These are phyloP conservation scores for Eucalyptus regnans DNA, from an alignment of 345 rosid genomes.

Conservation along the genomic window DNA sequence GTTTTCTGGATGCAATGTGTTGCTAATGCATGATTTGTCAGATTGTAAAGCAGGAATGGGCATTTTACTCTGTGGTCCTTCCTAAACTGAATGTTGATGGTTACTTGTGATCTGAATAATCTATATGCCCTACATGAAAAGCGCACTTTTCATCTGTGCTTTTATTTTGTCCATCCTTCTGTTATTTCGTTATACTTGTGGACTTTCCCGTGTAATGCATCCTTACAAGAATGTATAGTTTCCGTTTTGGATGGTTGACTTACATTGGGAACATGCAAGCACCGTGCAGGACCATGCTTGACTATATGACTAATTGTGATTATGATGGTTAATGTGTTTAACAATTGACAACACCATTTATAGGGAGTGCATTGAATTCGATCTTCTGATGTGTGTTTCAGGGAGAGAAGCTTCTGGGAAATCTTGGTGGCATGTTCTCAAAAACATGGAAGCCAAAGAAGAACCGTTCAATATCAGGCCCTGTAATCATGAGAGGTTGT, in stretches of 20 bases:
- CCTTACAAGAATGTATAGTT: not conserved
- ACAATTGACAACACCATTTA: not conserved
- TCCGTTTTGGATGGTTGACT: not conserved
- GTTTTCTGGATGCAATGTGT: not conserved
- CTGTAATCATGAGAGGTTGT: constrained; percentile 51
- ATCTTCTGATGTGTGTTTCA: constrained; percentile 14
- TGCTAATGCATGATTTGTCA: not conserved
- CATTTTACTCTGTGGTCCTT: not conserved
- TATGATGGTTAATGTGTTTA: not conserved
- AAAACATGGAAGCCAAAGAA: constrained; percentile 98
- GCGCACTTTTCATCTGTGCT: not conserved
- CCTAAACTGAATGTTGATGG: not conserved
- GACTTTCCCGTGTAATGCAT: not conserved
- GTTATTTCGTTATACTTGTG: not conserved
- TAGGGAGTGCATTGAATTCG: not conserved
- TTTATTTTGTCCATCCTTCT: not conserved
- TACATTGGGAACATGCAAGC: not conserved
- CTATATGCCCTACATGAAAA: not conserved
- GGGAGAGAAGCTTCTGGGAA: constrained; percentile 98
- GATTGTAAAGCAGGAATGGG: not conserved
- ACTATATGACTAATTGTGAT: not conserved
- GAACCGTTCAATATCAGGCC: constrained; percentile 61
- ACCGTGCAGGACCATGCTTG: not conserved
- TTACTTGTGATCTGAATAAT: not conserved
- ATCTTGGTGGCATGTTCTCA: constrained; percentile 92